These are phyloP conservation scores for Scutellaria minor DNA, from an alignment of 257 asterid species.

Conservation along the genomic window DNA sequence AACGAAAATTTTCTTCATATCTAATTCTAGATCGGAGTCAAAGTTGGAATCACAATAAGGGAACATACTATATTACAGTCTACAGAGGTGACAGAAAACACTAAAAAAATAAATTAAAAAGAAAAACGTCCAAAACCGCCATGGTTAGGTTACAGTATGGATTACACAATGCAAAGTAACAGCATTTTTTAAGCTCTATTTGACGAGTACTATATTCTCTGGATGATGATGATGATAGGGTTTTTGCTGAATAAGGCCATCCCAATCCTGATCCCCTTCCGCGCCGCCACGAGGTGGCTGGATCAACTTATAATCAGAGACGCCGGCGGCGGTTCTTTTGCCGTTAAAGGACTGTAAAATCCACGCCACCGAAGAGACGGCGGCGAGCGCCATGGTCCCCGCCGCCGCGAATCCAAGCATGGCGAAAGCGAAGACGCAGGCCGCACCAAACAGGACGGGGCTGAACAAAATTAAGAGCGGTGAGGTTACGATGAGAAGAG, in stretches of 20 bases:
- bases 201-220: neutral
- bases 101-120: neutral
- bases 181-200: neutral
- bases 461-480: constrained; percentile 32
- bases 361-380: constrained; percentile 28
- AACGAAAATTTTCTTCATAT: too few relatives aligned
- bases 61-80: neutral
- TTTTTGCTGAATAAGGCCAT: neutral
- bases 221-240: neutral
- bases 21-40: too few relatives aligned
- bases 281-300: neutral
- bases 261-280: neutral
- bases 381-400: constrained; percentile 33
- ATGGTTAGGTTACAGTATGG: too few relatives aligned
- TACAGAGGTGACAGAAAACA: neutral
- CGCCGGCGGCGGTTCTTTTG: neutral
- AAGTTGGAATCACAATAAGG: neutral
- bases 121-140: neutral
- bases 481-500: constrained; percentile 29
- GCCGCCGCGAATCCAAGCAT: constrained; percentile 25
- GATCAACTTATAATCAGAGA: neutral
- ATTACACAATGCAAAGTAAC: neutral
- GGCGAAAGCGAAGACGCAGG: constrained; percentile 19
- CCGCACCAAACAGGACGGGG: constrained; percentile 34
- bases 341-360: neutral